Conservation (phyloP, 768 basidiomycete species). For the Hebeloma cylindrosporum region DNA sequence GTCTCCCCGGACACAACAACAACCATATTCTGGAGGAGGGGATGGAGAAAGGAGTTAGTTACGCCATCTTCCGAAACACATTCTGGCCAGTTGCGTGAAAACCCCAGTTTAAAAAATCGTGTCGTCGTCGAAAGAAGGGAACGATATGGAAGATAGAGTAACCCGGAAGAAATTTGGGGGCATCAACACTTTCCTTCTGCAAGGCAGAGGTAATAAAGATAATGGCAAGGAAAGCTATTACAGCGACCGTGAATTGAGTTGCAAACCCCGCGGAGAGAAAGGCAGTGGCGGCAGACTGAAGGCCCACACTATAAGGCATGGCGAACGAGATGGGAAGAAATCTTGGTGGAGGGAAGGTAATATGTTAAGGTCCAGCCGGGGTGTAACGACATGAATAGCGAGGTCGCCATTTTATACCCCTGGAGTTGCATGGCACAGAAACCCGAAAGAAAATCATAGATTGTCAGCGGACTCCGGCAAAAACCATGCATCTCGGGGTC, state of each 20-base stretch:
- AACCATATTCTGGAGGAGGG: conserved; percentile 58
- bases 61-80: conserved; percentile 45
- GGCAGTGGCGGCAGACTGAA: conserved; percentile 47
- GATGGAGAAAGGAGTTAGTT: conserved; percentile 13
- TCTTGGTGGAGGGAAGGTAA: conserved; percentile 26
- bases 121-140: conserved; percentile 68
- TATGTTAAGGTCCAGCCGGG: conserved; percentile 31
- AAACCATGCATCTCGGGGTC: conserved; percentile 32
- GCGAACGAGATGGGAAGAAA: conserved; percentile 24
- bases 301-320: conserved; percentile 53
- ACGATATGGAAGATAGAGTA: conserved; percentile 55
- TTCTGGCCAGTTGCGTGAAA: conserved; percentile 66
- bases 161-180: conserved; percentile 59
- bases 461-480: conserved; percentile 30
- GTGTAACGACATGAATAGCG: conserved; percentile 28
- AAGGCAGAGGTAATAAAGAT: conserved; percentile 44
- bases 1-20: conserved; percentile 75
- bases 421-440: conserved; percentile 25
- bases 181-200: conserved; percentile 48
- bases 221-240: conserved; percentile 48
- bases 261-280: conserved; percentile 53
- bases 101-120: conserved; percentile 73
- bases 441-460: conserved; percentile 32
- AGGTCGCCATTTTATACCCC: conserved; percentile 29
- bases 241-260: conserved; percentile 47